A percentile compares a stretch with the other conserved stretches of the same genome.
These are phyloP conservation scores for Jasminum sambac DNA, from an alignment of 257 asterid genomes.

Conservation along the genomic window DNA sequence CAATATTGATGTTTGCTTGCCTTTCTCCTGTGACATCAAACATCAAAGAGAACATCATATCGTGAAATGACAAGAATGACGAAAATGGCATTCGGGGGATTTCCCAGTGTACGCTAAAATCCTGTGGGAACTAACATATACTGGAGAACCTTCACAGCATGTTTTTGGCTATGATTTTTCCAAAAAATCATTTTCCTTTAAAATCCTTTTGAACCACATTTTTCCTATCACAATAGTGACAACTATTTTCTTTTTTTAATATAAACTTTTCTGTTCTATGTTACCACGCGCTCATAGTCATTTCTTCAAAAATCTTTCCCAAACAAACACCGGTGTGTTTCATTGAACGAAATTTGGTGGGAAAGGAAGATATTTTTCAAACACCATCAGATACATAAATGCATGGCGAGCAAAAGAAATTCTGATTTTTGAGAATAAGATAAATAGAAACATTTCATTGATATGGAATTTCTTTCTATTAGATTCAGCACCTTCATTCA, in stretches of 20 bases:
- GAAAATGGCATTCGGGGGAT: not conserved
- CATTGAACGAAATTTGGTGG: no score
- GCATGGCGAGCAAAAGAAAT: not conserved
- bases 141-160: not conserved
- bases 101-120: conserved; percentile 1
- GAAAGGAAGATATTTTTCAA: no score
- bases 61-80: conserved; percentile 13
- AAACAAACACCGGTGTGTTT: no score
- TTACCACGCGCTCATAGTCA: no score
- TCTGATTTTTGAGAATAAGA: not conserved
- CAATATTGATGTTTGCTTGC: conserved; percentile 81
- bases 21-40: conserved; percentile 67
- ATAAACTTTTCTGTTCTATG: no score
- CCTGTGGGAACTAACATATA: conserved; percentile 1
- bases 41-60: conserved; percentile 12
- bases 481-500: not conserved
- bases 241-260: no score
- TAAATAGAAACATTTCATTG: not conserved
- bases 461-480: not conserved
- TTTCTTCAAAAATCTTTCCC: no score
- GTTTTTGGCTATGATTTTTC: no score
- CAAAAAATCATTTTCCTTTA: no score
- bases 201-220: no score
- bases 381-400: not conserved
- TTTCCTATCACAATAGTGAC: no score